Conservation (phyloP, 1,284 basidiomycete genomes). For the Pseudozyma flocculosa region DNA sequence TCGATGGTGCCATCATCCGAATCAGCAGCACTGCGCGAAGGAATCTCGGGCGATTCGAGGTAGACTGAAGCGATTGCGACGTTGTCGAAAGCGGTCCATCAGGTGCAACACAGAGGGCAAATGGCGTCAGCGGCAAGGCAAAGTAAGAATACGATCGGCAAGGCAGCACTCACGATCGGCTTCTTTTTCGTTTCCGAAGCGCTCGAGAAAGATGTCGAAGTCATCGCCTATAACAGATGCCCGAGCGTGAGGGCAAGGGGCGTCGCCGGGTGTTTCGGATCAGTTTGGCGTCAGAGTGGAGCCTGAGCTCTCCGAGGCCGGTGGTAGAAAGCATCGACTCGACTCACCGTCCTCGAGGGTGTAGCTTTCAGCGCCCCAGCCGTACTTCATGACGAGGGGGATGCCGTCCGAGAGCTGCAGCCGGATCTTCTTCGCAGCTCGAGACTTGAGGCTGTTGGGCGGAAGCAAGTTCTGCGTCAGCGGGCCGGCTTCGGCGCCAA, state of each 20-base stretch:
- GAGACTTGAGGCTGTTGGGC: slow-evolving; percentile 30
- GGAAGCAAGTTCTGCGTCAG: too few relatives aligned
- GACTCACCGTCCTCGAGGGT: slow-evolving; percentile 52
- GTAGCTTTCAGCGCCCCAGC: slow-evolving; percentile 45
- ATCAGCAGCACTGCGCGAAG: slow-evolving; percentile 17
- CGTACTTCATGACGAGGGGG: slow-evolving; percentile 52
- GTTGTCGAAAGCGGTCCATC: too few relatives aligned
- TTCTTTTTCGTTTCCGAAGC: slow-evolving; percentile 46
- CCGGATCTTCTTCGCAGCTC: slow-evolving; percentile 50
- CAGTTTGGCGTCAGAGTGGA: too few relatives aligned
- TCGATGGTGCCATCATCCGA: slow-evolving; percentile 22
- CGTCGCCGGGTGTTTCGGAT: too few relatives aligned
- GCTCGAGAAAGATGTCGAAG: slow-evolving; percentile 55
- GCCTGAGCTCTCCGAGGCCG: too few relatives aligned
- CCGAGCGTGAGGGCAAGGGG: too few relatives aligned
- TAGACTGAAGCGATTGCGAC: slow-evolving; percentile 38
- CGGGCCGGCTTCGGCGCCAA: too few relatives aligned
- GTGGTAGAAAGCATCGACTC: too few relatives aligned
- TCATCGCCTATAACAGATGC: slow-evolving; percentile 47
- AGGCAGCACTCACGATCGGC: slow-evolving; percentile 52
- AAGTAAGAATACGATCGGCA: too few relatives aligned
- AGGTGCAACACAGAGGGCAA: not conserved
- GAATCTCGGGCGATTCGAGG: slow-evolving; percentile 52
- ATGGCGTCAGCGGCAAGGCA: too few relatives aligned
- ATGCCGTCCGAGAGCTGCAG: slow-evolving; percentile 47